Conservation (phyloP, 148 eudicot genomes). For the Camellia lanceoleosa region DNA sequence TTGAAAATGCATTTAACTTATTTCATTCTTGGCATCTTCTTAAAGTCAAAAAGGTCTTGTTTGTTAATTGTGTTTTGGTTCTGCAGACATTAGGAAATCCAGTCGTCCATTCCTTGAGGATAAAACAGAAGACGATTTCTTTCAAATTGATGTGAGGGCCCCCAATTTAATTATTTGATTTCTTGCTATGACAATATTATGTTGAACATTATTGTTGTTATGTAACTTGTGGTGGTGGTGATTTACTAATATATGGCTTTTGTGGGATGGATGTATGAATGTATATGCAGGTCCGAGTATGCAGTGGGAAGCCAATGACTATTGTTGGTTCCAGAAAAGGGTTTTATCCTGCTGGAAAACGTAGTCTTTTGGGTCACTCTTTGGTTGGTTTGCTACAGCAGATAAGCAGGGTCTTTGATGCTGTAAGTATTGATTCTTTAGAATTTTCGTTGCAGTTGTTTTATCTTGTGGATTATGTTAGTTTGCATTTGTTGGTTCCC, state of each 20-base stretch:
- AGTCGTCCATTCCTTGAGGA: conserved; percentile 76
- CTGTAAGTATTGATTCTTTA: conserved; percentile 40
- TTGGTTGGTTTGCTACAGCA: conserved; percentile 77
- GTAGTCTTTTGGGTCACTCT: conserved; percentile 50
- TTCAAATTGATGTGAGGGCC: conserved; percentile 77
- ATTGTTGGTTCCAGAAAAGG: conserved; percentile 74
- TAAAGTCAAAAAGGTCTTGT: not conserved
- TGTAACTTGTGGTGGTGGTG: not conserved
- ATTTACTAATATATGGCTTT: not conserved
- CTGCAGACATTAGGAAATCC: conserved; percentile 83
- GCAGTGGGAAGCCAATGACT: conserved; percentile 86
- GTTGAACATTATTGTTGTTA: not conserved
- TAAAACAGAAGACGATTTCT: conserved; percentile 74
- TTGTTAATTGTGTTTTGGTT: conserved; percentile 13
- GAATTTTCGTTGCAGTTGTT: not conserved
- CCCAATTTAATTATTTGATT: not conserved
- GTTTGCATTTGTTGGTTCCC: not conserved
- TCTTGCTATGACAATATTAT: conserved; percentile 5
- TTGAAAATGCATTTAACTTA: not conserved
- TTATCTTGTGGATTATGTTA: not conserved
- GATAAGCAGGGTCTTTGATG: conserved; percentile 72
- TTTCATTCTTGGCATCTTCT: not conserved
- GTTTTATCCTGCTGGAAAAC: conserved; percentile 82
- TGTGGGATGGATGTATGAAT: not conserved
- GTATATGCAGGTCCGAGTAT: conserved; percentile 62